Evolutionary conservation across 179 eudicot genomes (phyloP).

Genomic region (Beta corolliflora): DNA sequence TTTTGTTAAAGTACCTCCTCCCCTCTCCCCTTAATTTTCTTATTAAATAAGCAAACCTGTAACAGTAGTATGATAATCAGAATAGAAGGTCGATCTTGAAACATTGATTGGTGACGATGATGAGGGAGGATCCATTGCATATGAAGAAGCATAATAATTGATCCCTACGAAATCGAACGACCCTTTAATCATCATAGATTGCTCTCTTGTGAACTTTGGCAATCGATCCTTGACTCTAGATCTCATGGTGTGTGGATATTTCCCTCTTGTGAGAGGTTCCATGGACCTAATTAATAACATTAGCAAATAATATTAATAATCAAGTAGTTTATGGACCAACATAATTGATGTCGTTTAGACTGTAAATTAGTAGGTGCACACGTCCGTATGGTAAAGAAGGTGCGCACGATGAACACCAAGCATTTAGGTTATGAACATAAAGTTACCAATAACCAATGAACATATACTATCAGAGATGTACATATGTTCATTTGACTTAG

Average conservation of each 20-base stretch:
- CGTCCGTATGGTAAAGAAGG: too few relatives aligned
- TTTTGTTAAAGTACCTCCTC: too few relatives aligned
- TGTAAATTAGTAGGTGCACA: too few relatives aligned
- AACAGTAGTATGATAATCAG: conserved; percentile 23
- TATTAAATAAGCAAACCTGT: neutral
- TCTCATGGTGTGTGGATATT: conserved; percentile 45
- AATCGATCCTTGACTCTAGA: conserved; percentile 33
- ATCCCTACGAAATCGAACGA: conserved; percentile 58
- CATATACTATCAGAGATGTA: too few relatives aligned
- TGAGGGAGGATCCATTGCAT: conserved; percentile 27
- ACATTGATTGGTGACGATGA: conserved; percentile 6
- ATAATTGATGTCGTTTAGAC: too few relatives aligned
- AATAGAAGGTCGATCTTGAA: conserved; percentile 20
- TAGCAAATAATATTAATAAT: neutral
- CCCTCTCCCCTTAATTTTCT: too few relatives aligned
- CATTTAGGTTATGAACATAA: too few relatives aligned
- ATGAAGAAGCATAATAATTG: conserved; percentile 49
- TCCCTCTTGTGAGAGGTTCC: conserved; percentile 43
- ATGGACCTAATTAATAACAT: conserved; percentile 36
- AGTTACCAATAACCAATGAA: too few relatives aligned
- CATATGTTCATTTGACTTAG: too few relatives aligned
- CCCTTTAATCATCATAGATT: conserved; percentile 40
- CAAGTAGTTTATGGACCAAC: neutral
- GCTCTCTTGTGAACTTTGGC: conserved; percentile 44
- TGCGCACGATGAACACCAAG: too few relatives aligned